Evolutionary conservation across 306 rosid species (phyloP).

Genomic region (Rosa persica): DNA sequence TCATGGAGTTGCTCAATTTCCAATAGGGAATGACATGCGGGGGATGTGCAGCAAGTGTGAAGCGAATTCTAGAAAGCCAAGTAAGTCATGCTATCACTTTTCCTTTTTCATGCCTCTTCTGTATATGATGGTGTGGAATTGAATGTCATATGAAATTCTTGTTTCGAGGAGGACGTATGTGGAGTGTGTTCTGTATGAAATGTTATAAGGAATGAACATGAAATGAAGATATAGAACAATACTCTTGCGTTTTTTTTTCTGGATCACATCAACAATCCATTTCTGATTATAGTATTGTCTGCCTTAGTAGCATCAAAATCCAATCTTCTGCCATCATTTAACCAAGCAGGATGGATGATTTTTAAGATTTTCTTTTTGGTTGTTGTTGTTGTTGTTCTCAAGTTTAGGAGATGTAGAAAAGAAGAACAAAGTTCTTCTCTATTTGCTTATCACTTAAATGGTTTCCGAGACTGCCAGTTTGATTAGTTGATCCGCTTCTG

Average conservation of each 20-base stretch:
- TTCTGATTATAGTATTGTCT: no score
- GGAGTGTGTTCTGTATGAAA: not conserved
- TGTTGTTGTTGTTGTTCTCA: not conserved
- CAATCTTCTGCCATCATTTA: not conserved
- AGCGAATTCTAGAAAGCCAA: constrained; percentile 68
- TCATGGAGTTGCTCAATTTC: not conserved
- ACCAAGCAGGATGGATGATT: not conserved
- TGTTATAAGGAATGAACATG: not conserved
- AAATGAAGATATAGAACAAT: not conserved
- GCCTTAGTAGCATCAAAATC: no score
- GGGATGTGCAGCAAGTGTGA: constrained; percentile 81
- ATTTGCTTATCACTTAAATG: not conserved
- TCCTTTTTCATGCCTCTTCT: not conserved
- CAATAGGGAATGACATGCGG: constrained; percentile 63
- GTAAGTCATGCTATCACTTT: constrained; percentile 36
- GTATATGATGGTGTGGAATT: not conserved
- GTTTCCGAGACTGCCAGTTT: not conserved
- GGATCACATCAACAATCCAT: no score
- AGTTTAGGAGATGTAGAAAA: not conserved
- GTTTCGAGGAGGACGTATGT: not conserved
- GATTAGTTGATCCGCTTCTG: not conserved
- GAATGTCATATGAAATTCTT: not conserved
- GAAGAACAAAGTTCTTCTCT: not conserved
- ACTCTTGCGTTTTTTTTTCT: no score
- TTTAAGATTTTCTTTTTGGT: not conserved